Conservation (phyloP, 495 filamentous ascomycete genomes). For the Neurospora sp. region DNA sequence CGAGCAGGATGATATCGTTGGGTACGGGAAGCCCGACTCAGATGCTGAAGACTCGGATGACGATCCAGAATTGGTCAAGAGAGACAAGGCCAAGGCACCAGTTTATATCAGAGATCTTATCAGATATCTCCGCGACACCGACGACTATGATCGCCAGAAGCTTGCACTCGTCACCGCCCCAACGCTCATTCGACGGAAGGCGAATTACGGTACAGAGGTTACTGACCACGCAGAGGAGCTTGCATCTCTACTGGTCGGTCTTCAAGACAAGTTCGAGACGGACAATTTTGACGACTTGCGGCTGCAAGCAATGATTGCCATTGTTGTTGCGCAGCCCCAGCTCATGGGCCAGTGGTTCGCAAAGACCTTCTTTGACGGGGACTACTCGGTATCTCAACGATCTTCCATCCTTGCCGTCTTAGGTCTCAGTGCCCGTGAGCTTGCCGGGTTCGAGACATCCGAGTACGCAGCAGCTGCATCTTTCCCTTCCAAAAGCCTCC, state of each 20-base stretch:
- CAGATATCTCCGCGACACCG: slow-evolving; percentile 63
- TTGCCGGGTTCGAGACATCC: slow-evolving; percentile 68
- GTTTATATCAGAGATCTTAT: slow-evolving; percentile 90
- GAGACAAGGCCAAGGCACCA: slow-evolving; percentile 74
- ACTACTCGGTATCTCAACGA: slow-evolving; percentile 78
- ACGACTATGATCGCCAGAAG: slow-evolving; percentile 74
- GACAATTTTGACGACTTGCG: slow-evolving; percentile 67
- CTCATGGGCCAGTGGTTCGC: slow-evolving; percentile 77
- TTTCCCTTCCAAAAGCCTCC: slow-evolving; percentile 68
- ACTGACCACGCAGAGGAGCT: slow-evolving; percentile 75
- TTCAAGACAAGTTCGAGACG: slow-evolving; percentile 72
- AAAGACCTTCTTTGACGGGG: slow-evolving; percentile 79
- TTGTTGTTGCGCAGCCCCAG: slow-evolving; percentile 65
- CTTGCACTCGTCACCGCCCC: slow-evolving; percentile 70
- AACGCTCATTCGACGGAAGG: slow-evolving; percentile 76
- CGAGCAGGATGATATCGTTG: slow-evolving; percentile 65
- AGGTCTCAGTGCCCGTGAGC: slow-evolving; percentile 75
- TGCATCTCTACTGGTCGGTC: slow-evolving; percentile 59
- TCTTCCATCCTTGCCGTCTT: slow-evolving; percentile 70
- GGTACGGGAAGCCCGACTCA: slow-evolving; percentile 88
- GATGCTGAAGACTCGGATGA: slow-evolving; percentile 87
- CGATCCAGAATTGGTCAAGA: slow-evolving; percentile 74
- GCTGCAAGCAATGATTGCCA: slow-evolving; percentile 73
- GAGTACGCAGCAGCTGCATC: slow-evolving; percentile 34
- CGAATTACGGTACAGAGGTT: slow-evolving; percentile 78